Evolutionary conservation across 345 rosid species (phyloP), one percentile per base, ranked within the genome.

Genomic region (Odontarrhena argentea): DNA sequence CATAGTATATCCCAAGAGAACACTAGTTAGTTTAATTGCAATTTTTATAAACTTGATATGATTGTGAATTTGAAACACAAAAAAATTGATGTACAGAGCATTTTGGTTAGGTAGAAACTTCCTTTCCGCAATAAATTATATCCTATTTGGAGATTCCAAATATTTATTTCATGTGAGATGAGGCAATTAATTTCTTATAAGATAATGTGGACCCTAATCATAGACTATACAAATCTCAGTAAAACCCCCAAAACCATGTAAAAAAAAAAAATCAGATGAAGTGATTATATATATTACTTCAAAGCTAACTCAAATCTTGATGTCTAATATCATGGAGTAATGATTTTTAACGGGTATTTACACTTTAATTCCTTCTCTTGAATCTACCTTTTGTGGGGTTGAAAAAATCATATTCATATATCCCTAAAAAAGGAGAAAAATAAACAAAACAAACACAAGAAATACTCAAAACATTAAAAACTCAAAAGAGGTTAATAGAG

Each of bases 311-410:
- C 13, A 65, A 65, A 53, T 41, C 40, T 30, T 52, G 52, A 47
- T 67, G 48, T 36, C 15, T 37, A 13, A 35, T 26, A 56, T 68
- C 42, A 67, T 11, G 44, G 36, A 35, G 7, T 46, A 35, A 22
- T 35, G 47, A 44, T 25, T 28, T 18, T 32, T 22, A 54, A 54
- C 61, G 42, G 35, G 44, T 30, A 42, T 44, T 66, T 34, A 45
- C 28, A 56, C 26, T 68, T 56, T n/a, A 38, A 8, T n/a, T 26
- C 22, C 30, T 58, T 26, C 60, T 52, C 28, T 22, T 69, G 73
- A 59, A 28, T 69, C 52, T 50, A 41, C 24, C 74, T 41, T 60
- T 41, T 60, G 67, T 60, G 74, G 67, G 54, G 67, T 50, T 69
- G 37, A 26, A 60, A 18, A 60, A 41, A 50, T 52, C 68, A 52